Base-by-base conservation (phyloP, 495 filamentous ascomycete genomes). In the Symbiotaphrina buchneri region DNA sequence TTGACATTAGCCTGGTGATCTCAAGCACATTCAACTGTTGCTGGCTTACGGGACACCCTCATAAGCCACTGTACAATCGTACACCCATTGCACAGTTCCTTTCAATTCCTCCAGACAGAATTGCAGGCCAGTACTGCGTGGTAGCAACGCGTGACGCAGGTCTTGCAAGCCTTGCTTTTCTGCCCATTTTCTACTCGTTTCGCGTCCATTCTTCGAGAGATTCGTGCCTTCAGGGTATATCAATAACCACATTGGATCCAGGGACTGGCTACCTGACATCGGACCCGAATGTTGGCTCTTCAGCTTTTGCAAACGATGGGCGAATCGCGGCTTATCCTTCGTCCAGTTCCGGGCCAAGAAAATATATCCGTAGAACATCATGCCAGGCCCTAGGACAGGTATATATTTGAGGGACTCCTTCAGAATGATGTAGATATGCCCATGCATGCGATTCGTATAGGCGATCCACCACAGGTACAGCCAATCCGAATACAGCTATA, bases 141-240 rank as follows among this genome's bases (percentile, higher is more conserved):
- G 80, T 11, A 84, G 52, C 37, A 87, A 57, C 34, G 59, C 34
- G 41, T 87, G 78, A 39, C 65, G 51, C 41, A 66, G 51, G 41
- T 87, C 75, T 20, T 59, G 50, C 27, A 80, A 54, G 1, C 68
- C 65, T 7, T 47, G 57, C 47, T 84, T 83, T 21, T 67, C 55
- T 3, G 77, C 73, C 66, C 72, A 85, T 38, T 55, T 56, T 11
- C 59, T 56, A 21, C 74, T 81, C 31, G 60, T 63, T 17, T 42
- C 48, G 33, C 73, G 54, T 10, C 68, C 71, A 38, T 76, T 77
- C n/a, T 47, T 46, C 22, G 66, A 72, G 5, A 72, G 48, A 40
- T 85, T 87, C 4, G 80, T 87, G 19, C 79, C 79, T 48, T 87
- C 79, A 0, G 79, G 79, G 42, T 82, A 87, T 30, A 87, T 59